Conservation (phyloP, 805 yeast genomes). For the Barnettozyma salicaria region DNA sequence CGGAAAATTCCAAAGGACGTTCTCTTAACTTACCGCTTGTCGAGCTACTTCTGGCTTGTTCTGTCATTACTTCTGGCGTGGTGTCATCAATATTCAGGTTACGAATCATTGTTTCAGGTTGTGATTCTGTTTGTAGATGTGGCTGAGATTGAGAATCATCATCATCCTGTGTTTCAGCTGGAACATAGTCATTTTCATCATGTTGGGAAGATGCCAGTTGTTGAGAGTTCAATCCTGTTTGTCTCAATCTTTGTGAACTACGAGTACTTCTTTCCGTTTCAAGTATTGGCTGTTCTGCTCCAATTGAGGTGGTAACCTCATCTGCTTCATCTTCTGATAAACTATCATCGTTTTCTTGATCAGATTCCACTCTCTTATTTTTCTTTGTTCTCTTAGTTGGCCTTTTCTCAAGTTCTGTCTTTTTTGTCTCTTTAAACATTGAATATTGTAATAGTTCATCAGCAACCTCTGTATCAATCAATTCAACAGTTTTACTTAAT, state of each 20-base stretch:
- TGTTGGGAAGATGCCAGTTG: slow-evolving; percentile 13
- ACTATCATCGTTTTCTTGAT: slow-evolving; percentile 22
- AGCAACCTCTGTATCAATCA: slow-evolving; percentile 79
- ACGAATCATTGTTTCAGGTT: slow-evolving; percentile 7
- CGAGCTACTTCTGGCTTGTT: slow-evolving; percentile 1
- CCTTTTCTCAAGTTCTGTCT: slow-evolving; percentile 31
- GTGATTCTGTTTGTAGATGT: slow-evolving; percentile 4
- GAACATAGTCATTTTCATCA: slow-evolving; percentile 16
- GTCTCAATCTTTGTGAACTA: slow-evolving; percentile 5
- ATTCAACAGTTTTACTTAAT: slow-evolving; percentile 66
- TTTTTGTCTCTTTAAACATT: slow-evolving; percentile 61
- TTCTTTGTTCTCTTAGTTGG: slow-evolving; percentile 30
- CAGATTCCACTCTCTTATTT: slow-evolving; percentile 17
- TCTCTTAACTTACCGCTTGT: slow-evolving; percentile 1
- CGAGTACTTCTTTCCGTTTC: slow-evolving; percentile 3
- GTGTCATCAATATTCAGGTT: slow-evolving; percentile 3
- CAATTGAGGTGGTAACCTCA: slow-evolving; percentile 16
- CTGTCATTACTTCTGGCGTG: not conserved
- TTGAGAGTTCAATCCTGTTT: slow-evolving; percentile 5
- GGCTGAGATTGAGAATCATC: slow-evolving; percentile 14
- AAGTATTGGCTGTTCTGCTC: not conserved
- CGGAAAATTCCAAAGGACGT: slow-evolving; percentile 23
- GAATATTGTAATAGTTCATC: slow-evolving; percentile 81
- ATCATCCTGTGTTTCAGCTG: slow-evolving; percentile 12
- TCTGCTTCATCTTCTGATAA: slow-evolving; percentile 26